Evolutionary conservation across 139 green algal genomes (phyloP).

Genomic region (Haematococcus lacustris): DNA sequence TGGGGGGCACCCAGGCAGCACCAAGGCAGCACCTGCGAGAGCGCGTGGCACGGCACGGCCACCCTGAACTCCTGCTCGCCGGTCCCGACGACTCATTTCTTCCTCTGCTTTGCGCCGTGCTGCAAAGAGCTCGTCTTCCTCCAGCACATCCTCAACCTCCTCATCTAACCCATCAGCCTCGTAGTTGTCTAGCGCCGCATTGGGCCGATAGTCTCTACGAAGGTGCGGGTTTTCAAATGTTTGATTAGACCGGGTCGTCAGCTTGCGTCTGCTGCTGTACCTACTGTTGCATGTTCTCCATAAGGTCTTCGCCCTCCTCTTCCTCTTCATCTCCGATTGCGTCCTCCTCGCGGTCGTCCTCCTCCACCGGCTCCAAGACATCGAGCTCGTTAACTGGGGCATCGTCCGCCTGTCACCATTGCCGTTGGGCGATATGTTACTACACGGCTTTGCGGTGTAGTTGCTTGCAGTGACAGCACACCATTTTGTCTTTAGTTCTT

Average conservation of each 20-base stretch:
- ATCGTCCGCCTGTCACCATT: no score
- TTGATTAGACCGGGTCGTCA: neutral
- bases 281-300: conserved; percentile 64
- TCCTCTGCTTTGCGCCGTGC: conserved; percentile 55
- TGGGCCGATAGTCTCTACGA: conserved; percentile 88
- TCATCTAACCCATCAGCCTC: conserved; percentile 79
- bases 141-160: conserved; percentile 54
- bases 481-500: no score
- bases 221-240: neutral
- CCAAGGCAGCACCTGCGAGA: conserved; percentile 54
- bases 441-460: no score
- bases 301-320: conserved; percentile 83
- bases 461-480: no score
- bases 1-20: no score
- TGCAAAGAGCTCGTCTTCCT: conserved; percentile 42
- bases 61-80: conserved; percentile 22
- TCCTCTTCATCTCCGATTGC: conserved; percentile 43
- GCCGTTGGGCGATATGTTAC: no score
- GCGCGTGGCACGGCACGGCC: conserved; percentile 46
- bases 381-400: no score
- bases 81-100: conserved; percentile 61
- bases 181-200: conserved; percentile 81
- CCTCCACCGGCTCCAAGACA: conserved; percentile 29
- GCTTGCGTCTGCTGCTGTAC: neutral
- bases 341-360: conserved; percentile 34